phyloP scores from a whole-genome alignment of 202 grass and related monocot genomes.

The Alloteropsis angusta region DNA sequence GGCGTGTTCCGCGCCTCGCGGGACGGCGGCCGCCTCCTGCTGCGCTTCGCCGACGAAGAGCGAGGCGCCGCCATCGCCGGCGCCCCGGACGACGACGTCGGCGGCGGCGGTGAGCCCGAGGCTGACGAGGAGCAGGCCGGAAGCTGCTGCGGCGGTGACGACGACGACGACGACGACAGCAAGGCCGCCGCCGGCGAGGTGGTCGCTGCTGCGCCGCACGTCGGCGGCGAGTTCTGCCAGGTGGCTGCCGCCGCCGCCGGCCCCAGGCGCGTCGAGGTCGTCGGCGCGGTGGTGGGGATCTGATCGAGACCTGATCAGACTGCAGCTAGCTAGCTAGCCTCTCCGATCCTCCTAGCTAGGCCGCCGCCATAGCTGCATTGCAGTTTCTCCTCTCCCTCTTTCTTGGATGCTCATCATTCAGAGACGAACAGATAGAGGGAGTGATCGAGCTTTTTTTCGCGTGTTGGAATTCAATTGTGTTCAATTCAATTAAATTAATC shows the following conservation, averaged over 20 bases:
- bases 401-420: not conserved
- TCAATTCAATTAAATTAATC: not conserved
- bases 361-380: not conserved
- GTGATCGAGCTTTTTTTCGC: not conserved
- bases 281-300: slow-evolving; percentile 19
- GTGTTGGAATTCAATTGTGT: not conserved
- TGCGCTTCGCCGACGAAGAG: slow-evolving; percentile 8
- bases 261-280: slow-evolving; percentile 10
- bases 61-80: not conserved
- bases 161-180: too few species aligned
- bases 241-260: not conserved
- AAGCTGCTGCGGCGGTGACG: too few species aligned
- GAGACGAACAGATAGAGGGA: not conserved
- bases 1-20: slow-evolving; percentile 40
- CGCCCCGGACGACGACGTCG: not conserved
- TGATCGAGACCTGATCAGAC: not conserved
- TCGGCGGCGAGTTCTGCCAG: not conserved
- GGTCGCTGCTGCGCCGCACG: not conserved
- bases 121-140: too few species aligned
- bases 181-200: not conserved
- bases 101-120: not conserved
- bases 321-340: too few species aligned
- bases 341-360: too few species aligned
- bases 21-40: slow-evolving; percentile 29
- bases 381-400: not conserved